A percentile compares a stretch with the other conserved stretches of the same genome.
Conservation (phyloP, 345 rosid genomes). For the Eucalyptus viminalis region DNA sequence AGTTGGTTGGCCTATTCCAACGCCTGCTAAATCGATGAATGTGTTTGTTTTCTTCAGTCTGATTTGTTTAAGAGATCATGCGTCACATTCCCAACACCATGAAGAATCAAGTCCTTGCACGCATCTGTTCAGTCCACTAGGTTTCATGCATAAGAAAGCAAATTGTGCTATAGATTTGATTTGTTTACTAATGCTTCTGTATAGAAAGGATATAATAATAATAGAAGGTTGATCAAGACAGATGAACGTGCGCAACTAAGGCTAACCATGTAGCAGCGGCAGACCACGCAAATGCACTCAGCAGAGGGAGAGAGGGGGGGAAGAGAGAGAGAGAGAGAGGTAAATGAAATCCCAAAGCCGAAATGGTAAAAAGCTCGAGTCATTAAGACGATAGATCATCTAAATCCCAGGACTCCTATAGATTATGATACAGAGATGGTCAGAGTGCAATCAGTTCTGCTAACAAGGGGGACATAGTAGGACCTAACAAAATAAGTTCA, state of each 20-base stretch:
- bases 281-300: not conserved
- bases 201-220: not conserved
- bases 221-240: not conserved
- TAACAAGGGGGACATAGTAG: not conserved
- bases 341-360: not conserved
- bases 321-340: not conserved
- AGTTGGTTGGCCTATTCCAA: not conserved
- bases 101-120: not conserved
- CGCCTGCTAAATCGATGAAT: not conserved
- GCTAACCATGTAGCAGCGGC: not conserved
- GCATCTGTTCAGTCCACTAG: not conserved
- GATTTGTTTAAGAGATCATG: not conserved
- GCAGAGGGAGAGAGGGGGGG: not conserved
- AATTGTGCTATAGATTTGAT: not conserved
- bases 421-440: not conserved
- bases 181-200: not conserved
- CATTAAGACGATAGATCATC: not conserved
- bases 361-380: not conserved
- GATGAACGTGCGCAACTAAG: not conserved
- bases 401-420: not conserved
- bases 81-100: not conserved
- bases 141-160: not conserved
- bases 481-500: not conserved
- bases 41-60: not conserved
- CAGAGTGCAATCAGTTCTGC: not conserved